Conservation (phyloP, 768 basidiomycete species). For the Phaeotremella fagi region DNA sequence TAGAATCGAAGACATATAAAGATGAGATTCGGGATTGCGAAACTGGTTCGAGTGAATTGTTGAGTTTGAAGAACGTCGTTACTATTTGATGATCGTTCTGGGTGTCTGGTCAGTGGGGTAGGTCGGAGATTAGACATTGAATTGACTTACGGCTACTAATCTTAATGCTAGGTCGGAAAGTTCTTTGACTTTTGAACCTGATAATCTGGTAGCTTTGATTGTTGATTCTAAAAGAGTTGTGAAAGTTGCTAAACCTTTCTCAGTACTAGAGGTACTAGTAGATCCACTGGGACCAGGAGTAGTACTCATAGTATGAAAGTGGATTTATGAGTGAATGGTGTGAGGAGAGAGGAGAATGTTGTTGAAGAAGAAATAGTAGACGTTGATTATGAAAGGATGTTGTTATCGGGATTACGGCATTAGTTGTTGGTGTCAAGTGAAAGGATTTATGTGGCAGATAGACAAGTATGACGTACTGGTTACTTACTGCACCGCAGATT, state of each 20-base stretch:
- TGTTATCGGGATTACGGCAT: too few relatives aligned
- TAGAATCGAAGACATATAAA: slow-evolving; percentile 88
- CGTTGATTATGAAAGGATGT: too few relatives aligned
- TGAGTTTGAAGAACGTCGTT: slow-evolving; percentile 79
- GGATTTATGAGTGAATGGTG: too few relatives aligned
- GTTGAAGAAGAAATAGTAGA: too few relatives aligned
- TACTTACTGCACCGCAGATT: too few relatives aligned
- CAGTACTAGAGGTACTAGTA: too few relatives aligned
- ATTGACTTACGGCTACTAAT: slow-evolving; percentile 63
- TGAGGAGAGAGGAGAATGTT: too few relatives aligned
- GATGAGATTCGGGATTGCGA: slow-evolving; percentile 66
- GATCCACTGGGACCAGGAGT: too few relatives aligned
- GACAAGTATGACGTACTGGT: too few relatives aligned
- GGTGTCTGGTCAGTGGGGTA: neutral
- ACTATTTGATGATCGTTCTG: slow-evolving; percentile 73
- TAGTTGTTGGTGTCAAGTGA: too few relatives aligned
- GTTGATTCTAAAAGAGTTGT: slow-evolving; percentile 74
- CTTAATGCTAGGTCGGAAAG: slow-evolving; percentile 73
- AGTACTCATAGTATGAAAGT: too few relatives aligned
- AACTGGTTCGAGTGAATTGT: slow-evolving; percentile 65
- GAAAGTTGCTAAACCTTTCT: slow-evolving; percentile 69
- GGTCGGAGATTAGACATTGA: neutral
- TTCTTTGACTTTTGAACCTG: slow-evolving; percentile 74
- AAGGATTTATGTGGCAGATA: too few relatives aligned
- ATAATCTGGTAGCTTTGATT: slow-evolving; percentile 75